phyloP scores from a whole-genome alignment of 176 grass and related monocot genomes.

The Oryza longistaminata region DNA sequence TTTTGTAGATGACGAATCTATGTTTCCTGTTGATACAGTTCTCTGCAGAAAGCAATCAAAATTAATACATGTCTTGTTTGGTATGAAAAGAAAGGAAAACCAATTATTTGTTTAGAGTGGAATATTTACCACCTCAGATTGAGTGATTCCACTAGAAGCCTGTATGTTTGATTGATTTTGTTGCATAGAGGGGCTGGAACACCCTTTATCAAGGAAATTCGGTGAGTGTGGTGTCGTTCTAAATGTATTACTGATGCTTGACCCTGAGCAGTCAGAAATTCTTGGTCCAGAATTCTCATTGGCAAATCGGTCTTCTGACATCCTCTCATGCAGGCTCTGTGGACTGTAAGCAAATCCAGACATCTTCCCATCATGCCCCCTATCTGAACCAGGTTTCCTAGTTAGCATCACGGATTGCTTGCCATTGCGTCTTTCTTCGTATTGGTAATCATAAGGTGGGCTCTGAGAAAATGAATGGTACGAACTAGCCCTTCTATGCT shows the following conservation, averaged over 20 bases:
- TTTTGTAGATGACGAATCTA: constrained; percentile 52
- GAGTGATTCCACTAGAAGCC: constrained; percentile 17
- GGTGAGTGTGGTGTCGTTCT: constrained; percentile 50
- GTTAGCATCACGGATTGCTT: constrained; percentile 59
- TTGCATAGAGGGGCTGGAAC: constrained; percentile 36
- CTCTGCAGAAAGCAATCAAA: constrained; percentile 50
- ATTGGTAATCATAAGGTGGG: constrained; percentile 82
- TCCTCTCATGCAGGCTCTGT: constrained; percentile 56
- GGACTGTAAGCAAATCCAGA: constrained; percentile 61
- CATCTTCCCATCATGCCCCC: constrained; percentile 64
- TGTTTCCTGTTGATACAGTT: constrained; percentile 52
- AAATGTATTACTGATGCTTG: constrained; percentile 48
- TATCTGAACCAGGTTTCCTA: constrained; percentile 92
- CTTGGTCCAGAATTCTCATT: constrained; percentile 53
- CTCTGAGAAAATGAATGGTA: constrained; percentile 94
- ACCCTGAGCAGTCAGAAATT: constrained; percentile 61
- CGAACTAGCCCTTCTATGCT: constrained; percentile 76
- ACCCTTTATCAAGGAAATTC: constrained; percentile 52
- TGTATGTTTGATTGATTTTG: constrained; percentile 36
- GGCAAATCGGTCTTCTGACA: constrained; percentile 54
- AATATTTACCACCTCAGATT: constrained; percentile 36
- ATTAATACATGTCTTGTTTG: constrained; percentile 4
- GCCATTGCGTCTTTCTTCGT: constrained; percentile 73
- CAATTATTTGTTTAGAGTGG: not conserved
- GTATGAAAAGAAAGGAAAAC: not conserved